These are phyloP conservation scores for Gnaphalium uliginosum DNA, from an alignment of 129 eudicot genomes.

Conservation along the genomic window DNA sequence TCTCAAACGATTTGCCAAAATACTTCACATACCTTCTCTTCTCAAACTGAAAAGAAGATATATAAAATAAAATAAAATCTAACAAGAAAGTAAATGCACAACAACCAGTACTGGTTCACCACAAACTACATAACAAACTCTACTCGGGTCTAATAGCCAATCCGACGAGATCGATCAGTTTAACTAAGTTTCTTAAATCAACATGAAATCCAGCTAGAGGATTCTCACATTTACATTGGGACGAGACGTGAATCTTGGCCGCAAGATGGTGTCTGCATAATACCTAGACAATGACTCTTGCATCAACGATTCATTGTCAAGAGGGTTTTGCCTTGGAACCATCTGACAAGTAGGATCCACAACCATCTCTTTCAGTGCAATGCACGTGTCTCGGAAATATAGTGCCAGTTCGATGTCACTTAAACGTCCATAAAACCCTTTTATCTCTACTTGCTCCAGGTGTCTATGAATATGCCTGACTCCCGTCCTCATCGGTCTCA, in stretches of 20 bases:
- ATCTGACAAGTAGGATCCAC: conserved; percentile 42
- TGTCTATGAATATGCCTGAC: conserved; percentile 26
- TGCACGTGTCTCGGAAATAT: conserved; percentile 37
- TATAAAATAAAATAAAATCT: background rate
- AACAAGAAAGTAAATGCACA: background rate
- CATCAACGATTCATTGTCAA: background rate
- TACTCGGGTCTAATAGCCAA: background rate
- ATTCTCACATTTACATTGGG: background rate
- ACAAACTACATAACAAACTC: background rate
- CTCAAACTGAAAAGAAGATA: too few species aligned
- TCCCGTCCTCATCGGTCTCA: conserved; percentile 30
- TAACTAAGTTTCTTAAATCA: background rate
- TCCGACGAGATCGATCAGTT: background rate
- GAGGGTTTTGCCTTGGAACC: conserved; percentile 23
- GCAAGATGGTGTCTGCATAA: background rate
- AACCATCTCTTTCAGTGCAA: conserved; percentile 37
- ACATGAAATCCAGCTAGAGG: background rate
- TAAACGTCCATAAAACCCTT: conserved; percentile 44
- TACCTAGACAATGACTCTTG: background rate
- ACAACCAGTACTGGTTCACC: background rate
- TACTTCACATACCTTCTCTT: too few species aligned
- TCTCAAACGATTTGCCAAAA: too few species aligned
- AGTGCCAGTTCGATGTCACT: conserved; percentile 42
- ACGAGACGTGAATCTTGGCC: background rate
- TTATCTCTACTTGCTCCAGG: conserved; percentile 40